Evolutionary conservation across 1,139 yeast genomes (phyloP), one percentile per base, ranked within the genome.

Genomic region (Nematodospora anomalae): DNA sequence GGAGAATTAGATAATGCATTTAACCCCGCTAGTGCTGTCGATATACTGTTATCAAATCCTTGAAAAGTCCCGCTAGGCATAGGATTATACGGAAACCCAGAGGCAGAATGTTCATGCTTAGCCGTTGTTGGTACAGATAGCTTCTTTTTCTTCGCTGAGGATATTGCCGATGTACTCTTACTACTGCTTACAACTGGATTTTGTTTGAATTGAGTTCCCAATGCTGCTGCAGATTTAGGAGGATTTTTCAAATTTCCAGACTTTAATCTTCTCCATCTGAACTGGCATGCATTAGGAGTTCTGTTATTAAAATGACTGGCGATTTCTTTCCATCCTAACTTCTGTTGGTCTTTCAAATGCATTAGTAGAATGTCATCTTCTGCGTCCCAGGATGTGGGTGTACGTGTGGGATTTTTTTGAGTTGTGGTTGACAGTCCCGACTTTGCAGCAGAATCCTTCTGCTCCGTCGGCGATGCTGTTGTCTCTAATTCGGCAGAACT

Each of bases 241-340:
- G 76, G 75, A 46, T 70, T 70, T 58, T 80, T 80, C 49, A 80
- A 62, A 46, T 78, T 77, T 1, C 86, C 86, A 9, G 79, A 72
- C 56, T 79, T 77, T 41, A 84, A 67, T 41, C 90, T 60, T 58
- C 90, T 71, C 90, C 90, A 83, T 52, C 90, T 70, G 51, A 83
- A 83, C 58, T 83, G 90, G 48, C 89, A 83, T 3, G 89, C 89
- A 51, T 83, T 83, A 27, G 88, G 85, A 1, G 89, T 83, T 58
- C 90, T 64, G 55, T 79, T 78, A 36, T 67, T 69, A 57, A 82
- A 83, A 51, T 81, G 78, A 37, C 77, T 69, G 8, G 88, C 81
- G 36, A 83, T 82, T 46, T 82, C 88, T 57, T 82, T 80, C 90
- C 90, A 82, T 0, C 89, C 89, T 44, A 82, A 63, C 52, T 80